Evolutionary conservation across 352 stramenopile genomes (phyloP).

Genomic region (Peronospora destructor): DNA sequence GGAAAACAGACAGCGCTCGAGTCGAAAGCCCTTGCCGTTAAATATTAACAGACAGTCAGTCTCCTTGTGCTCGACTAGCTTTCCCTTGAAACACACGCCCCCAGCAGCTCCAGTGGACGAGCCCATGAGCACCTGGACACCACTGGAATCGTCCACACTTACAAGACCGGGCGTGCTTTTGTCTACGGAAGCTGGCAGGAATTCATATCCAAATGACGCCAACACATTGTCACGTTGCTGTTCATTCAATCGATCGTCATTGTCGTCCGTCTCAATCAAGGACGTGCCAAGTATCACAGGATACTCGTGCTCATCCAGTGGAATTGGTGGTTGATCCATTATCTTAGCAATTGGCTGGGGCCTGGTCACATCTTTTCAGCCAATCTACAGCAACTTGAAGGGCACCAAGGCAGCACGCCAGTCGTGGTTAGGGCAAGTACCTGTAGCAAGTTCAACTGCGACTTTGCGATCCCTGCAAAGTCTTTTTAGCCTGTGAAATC

Average conservation of each 20-base stretch:
- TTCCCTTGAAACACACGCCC: conserved; percentile 76
- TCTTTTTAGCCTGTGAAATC: conserved; percentile 4
- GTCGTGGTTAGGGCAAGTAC: conserved; percentile 11
- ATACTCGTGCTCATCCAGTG: conserved; percentile 50
- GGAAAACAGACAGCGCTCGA: conserved; percentile 65
- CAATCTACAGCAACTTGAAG: conserved; percentile 13
- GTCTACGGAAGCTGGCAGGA: conserved; percentile 76
- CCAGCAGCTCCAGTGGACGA: conserved; percentile 43
- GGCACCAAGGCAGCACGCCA: conserved; percentile 29
- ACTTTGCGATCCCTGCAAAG: conserved; percentile 12
- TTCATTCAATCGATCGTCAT: conserved; percentile 5
- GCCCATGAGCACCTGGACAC: conserved; percentile 59
- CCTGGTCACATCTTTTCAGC: conserved; percentile 7
- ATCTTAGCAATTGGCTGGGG: conserved; percentile 14
- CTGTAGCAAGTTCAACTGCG: conserved; percentile 31
- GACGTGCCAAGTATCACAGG: conserved; percentile 45
- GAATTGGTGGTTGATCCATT: conserved; percentile 13
- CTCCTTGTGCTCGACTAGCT: conserved; percentile 68
- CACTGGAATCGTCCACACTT: conserved; percentile 47
- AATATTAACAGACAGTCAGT: conserved; percentile 81
- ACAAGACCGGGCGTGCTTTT: conserved; percentile 56
- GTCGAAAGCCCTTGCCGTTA: conserved; percentile 51
- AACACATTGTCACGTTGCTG: conserved; percentile 31
- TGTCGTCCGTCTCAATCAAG: conserved; percentile 15
- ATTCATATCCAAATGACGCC: conserved; percentile 75